Base-by-base conservation (phyloP, 2,329 filamentous ascomycete species). In the Neoascochyta sp. region DNA sequence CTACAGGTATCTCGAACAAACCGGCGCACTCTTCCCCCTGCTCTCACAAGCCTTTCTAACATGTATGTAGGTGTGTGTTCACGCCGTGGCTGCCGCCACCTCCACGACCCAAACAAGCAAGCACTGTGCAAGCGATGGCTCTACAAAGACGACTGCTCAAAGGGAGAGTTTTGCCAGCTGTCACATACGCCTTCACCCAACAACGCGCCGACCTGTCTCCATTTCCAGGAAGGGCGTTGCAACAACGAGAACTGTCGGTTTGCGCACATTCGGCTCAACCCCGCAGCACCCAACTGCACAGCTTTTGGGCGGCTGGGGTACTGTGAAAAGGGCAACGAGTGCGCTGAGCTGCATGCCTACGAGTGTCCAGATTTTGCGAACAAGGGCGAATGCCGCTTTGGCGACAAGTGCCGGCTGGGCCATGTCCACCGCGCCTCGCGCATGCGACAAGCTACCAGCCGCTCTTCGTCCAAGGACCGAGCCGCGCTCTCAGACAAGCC, bases 291-390 rank as follows among this genome's bases (percentile, higher is more conserved):
- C 16, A 86, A 95, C 26, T 98, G 92, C 67, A 77, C 80, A 50
- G 68, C 78, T 12, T 96, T 98, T 69, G 90, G 86, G 16, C 78
- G 80, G 31, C 76, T 89, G 54, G 90, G 92, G 30, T 96, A 88
- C 64, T 96, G 92, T 69, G 81, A 84, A 40, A 85, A 84, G 60
- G 92, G 90, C 39, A 74, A 75, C 33, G 66, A 73, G 32, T 96
- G 92, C 65, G 66, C 77, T 38, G 80, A 92, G 43, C 83, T 88
- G 39, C 92, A 98, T 68, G 83, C 90, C 35, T 83, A 83, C 66
- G 90, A 96, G 64, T 96, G 92, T 64, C 90, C 92, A 41, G 85
- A 94, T 62, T 95, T 93, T 70, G 86, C 86, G 74, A 94, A 95
- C 66, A 86, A 78, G 39, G 90, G 90, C 52, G 71, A 73, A 41